Evolutionary conservation across 2,329 filamentous ascomycete genomes (phyloP), one percentile per base, ranked within the genome.

Genomic region (Pseudogymnoascus sp.): DNA sequence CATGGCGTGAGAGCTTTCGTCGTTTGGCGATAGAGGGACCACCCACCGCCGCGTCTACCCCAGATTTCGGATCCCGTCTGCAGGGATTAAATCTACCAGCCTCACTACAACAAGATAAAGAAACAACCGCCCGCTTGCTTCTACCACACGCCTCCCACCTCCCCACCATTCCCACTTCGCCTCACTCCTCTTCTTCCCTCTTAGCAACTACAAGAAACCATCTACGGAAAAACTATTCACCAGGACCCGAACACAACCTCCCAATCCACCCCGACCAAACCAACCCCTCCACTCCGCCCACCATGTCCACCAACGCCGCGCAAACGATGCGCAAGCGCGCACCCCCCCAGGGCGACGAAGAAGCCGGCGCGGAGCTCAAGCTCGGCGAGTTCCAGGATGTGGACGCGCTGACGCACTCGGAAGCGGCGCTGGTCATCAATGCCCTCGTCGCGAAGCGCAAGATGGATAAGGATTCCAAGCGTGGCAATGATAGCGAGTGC

Each of bases 311-410:
- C 68, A 73, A 78, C 69, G 77, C 78, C 67, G 75, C 77, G 48
- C 77, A 77, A 36, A 86, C 84, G 28, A 87, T 87, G 63, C 87
- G 89, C 66, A 81, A 83, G 67, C 91, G 89, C 77, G 88, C 87
- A 68, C 79, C 82, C 51, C 84, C 84, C 60, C 83, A 86, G 64
- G 89, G 90, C 74, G 93, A 96, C 75, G 93, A 98, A 77, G 92
- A 97, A 79, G 93, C 93, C 23, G 87, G 89, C 61, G 81, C 85
- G 6, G 86, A 86, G 63, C 86, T 98, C 68, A 90, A 89, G 75
- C 89, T 99, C 10, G 95, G 95, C 78, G 93, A 97, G 75, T 97
- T 98, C 78, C 87, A 96, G 71, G 83, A 93, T 73, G 92, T 96
- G 69, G 92, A 95, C 74, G 93, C 93, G 5, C 82, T 99, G 67